These are phyloP conservation scores for Penicillium canariense DNA, from an alignment of 495 filamentous ascomycete genomes.

Conservation along the genomic window DNA sequence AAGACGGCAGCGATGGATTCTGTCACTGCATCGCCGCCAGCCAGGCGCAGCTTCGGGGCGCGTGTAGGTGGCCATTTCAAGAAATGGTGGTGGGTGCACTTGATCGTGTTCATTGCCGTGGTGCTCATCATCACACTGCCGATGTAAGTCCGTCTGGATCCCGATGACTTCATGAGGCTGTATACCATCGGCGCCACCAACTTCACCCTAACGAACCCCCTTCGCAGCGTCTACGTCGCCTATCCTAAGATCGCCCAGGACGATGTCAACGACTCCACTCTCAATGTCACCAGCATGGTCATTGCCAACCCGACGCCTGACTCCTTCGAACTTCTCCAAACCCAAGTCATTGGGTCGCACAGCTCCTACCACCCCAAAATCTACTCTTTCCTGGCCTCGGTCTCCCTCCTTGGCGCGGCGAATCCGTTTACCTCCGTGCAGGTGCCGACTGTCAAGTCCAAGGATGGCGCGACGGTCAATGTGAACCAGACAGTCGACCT, in stretches of 20 bases:
- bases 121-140: slow-evolving; percentile 61
- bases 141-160: slow-evolving; percentile 54
- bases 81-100: slow-evolving; percentile 72
- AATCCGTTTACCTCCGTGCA: slow-evolving; percentile 56
- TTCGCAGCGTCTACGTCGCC: slow-evolving; percentile 64
- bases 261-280: slow-evolving; percentile 61
- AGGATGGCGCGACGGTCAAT: slow-evolving; percentile 52
- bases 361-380: slow-evolving; percentile 54
- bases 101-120: slow-evolving; percentile 56
- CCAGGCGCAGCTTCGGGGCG: slow-evolving; percentile 34
- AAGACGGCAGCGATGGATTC: slow-evolving; percentile 26
- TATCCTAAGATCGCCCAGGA: slow-evolving; percentile 70
- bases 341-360: slow-evolving; percentile 43
- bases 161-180: background rate
- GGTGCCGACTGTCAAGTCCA: slow-evolving; percentile 53
- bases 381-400: slow-evolving; percentile 52
- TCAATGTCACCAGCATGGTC: slow-evolving; percentile 56
- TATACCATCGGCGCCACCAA: too few species aligned
- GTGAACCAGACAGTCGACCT: slow-evolving; percentile 54
- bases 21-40: slow-evolving; percentile 1
- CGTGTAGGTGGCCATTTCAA: slow-evolving; percentile 47
- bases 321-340: slow-evolving; percentile 55
- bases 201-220: background rate
- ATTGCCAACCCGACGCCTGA: slow-evolving; percentile 58
- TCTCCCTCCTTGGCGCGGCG: slow-evolving; percentile 51